Conservation (phyloP, 2,329 filamentous ascomycete genomes). For the Sclerotinia borealis region DNA sequence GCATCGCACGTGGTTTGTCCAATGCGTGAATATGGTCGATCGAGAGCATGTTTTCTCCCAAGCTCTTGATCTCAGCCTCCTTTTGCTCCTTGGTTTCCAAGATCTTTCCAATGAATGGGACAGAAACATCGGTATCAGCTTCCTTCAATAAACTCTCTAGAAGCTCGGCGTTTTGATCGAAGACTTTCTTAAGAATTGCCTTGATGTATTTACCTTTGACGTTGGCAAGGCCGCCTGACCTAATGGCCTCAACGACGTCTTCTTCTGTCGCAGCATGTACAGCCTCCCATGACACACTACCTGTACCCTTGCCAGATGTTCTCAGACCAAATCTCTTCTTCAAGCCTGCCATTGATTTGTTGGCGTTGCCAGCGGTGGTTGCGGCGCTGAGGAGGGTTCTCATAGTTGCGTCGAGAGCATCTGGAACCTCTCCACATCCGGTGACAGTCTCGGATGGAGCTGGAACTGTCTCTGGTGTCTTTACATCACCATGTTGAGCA, state of each 20-base stretch:
- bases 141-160: conserved; percentile 43
- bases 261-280: conserved; percentile 53
- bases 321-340: conserved; percentile 58
- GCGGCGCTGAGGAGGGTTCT: conserved; percentile 48
- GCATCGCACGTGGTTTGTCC: conserved; percentile 43
- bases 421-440: conserved; percentile 56
- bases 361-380: conserved; percentile 48
- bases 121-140: conserved; percentile 37
- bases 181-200: conserved; percentile 64
- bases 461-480: conserved; percentile 60
- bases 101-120: conserved; percentile 38
- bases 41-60: conserved; percentile 52
- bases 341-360: conserved; percentile 59
- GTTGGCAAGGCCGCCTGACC: conserved; percentile 62
- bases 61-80: conserved; percentile 49
- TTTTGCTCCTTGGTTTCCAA: conserved; percentile 43
- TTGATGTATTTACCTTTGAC: conserved; percentile 70
- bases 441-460: conserved; percentile 64
- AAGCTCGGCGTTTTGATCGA: conserved; percentile 57
- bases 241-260: conserved; percentile 64
- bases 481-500: conserved; percentile 57
- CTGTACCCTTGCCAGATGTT: conserved; percentile 57
- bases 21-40: conserved; percentile 46
- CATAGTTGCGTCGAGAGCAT: conserved; percentile 47
- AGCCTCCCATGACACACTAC: conserved; percentile 69